These are phyloP conservation scores for Lunularia cruciata DNA, from an alignment of 225 moss, liverwort and hornwort species.

Conservation along the genomic window DNA sequence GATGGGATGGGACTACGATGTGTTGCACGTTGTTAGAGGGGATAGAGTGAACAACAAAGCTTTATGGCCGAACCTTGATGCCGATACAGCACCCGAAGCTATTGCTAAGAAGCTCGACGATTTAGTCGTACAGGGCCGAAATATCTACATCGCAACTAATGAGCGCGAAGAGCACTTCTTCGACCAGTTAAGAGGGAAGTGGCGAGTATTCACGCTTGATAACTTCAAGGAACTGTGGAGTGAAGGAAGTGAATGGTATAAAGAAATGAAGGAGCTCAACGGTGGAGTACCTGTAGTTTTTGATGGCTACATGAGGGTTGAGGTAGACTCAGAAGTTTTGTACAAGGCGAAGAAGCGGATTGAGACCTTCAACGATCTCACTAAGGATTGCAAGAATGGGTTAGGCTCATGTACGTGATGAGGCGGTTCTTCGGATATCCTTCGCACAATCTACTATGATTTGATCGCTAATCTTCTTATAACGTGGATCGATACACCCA, in stretches of 20 bases:
- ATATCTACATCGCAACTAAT: conserved; percentile 84
- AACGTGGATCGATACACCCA: conserved; percentile 3
- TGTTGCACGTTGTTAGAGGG: conserved; percentile 78
- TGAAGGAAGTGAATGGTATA: conserved; percentile 66
- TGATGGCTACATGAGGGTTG: conserved; percentile 82
- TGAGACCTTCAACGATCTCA: conserved; percentile 87
- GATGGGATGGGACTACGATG: conserved; percentile 92
- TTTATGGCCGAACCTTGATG: conserved; percentile 72
- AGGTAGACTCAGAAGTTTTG: conserved; percentile 84
- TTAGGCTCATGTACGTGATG: conserved; percentile 31
- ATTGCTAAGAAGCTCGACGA: conserved; percentile 60
- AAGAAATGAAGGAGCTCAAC: conserved; percentile 53
- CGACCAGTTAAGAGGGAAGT: conserved; percentile 68
- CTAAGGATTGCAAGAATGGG: conserved; percentile 80
- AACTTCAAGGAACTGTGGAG: conserved; percentile 78
- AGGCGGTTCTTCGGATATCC: not conserved
- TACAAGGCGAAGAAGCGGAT: conserved; percentile 67
- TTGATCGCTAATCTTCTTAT: not conserved
- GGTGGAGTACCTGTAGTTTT: conserved; percentile 51
- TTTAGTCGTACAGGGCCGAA: conserved; percentile 52
- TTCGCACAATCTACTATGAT: not conserved
- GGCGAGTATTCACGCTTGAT: conserved; percentile 61
- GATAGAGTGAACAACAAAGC: conserved; percentile 61
- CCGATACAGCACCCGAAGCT: conserved; percentile 69
- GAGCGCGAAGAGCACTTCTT: conserved; percentile 65